These are phyloP conservation scores for Eucalyptus grandis DNA, from an alignment of 345 rosid species.

Conservation along the genomic window DNA sequence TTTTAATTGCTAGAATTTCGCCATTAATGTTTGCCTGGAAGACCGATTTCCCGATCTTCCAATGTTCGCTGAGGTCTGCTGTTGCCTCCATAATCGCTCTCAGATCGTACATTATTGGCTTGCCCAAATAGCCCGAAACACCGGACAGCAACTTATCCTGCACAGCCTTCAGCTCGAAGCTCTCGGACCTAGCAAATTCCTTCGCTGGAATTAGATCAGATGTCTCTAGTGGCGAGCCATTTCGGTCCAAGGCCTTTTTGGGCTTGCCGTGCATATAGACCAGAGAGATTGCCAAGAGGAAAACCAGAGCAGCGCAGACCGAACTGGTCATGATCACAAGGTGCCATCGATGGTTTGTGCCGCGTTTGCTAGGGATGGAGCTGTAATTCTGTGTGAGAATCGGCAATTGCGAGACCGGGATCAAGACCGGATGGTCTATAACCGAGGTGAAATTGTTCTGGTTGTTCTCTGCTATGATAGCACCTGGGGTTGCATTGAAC, in stretches of 20 bases:
- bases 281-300: conserved; percentile 5
- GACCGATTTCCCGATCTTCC: conserved; percentile 33
- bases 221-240: conserved; percentile 17
- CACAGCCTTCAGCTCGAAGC: conserved; percentile 16
- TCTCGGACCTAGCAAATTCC: not conserved
- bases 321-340: conserved; percentile 1
- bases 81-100: conserved; percentile 35
- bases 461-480: conserved; percentile 25
- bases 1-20: conserved; percentile 35
- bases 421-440: conserved; percentile 25
- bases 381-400: conserved; percentile 9
- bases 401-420: conserved; percentile 42
- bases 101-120: conserved; percentile 28
- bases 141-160: conserved; percentile 41
- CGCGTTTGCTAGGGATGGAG: not conserved
- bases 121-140: conserved; percentile 38
- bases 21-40: conserved; percentile 36
- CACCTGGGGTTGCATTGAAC: conserved; percentile 21
- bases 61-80: conserved; percentile 21
- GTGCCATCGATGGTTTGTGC: not conserved
- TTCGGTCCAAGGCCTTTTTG: conserved; percentile 10
- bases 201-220: conserved; percentile 23
- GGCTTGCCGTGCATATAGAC: not conserved
- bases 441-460: conserved; percentile 15
- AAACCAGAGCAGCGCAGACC: conserved; percentile 1